Base-by-base conservation (phyloP, 805 yeast genomes). In the Hanseniaspora clermontiae region DNA sequence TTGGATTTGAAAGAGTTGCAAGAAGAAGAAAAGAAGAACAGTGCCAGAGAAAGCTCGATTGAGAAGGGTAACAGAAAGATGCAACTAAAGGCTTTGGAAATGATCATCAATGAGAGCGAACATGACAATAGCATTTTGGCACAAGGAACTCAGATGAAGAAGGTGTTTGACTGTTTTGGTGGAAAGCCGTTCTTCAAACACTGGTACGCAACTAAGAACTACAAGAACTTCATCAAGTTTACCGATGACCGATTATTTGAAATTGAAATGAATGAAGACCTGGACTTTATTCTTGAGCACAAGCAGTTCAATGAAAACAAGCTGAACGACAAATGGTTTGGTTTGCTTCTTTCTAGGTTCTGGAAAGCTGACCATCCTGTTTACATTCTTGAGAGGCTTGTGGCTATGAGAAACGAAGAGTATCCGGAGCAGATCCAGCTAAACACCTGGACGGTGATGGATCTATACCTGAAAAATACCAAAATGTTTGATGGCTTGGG, bases 121-220 rank as follows among this genome's bases (percentile, higher is more conserved):
- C 51, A 46, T 46, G 49, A 39, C 6, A 53, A 53, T 7, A 53
- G 27, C 14, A 36, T 38, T 20, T 32, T 46, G 9, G 39, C 39
- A 8, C 31, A 46, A 20, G 40, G 39, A 2, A 34, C 49, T 4
- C 39, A 46, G 19, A 53, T 53, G 36, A 53, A 39, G 32, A 53
- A 53, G 19, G 34, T 38, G 14, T 53, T 46, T 53, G 51, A 38
- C 7, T 42, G 45, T 14, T 46, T 53, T 38, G 57, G 57, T 9
- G 57, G 57, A 12, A 53, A 53, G 17, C n/a, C 47, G 5, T 53
- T 53, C 24, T 53, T 53, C 39, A 53, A 46, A 19, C 8, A 73
- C 60, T 84, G 90, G 91, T 63, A 66, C 39, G 62, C 69, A 1
- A 80, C 87, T 3, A 67, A 70, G 2, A 72, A 73, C 19, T 77